Evolutionary conservation across 179 eudicot genomes (phyloP).

Genomic region (Dionaea muscipula): DNA sequence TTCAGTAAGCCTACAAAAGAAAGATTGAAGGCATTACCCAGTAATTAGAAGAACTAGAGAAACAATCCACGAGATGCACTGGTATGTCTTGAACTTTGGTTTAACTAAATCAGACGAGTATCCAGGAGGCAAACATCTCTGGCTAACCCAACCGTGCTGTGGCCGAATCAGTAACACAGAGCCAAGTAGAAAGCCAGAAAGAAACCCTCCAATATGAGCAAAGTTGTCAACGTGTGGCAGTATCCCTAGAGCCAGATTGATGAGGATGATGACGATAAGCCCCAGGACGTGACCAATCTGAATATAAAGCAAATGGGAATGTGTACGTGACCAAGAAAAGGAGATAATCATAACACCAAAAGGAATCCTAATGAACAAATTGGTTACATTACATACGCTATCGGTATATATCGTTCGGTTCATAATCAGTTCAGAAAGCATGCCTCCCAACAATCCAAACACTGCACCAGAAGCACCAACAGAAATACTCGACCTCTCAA

Average conservation of each 20-base stretch:
- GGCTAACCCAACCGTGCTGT: constrained; percentile 65
- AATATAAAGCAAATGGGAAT: constrained; percentile 2
- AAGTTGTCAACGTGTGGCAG: constrained; percentile 88
- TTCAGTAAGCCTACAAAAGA: neutral
- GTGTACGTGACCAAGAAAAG: neutral
- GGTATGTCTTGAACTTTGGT: constrained; percentile 62
- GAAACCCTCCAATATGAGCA: constrained; percentile 90
- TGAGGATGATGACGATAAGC: constrained; percentile 46
- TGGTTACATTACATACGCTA: constrained; percentile 52
- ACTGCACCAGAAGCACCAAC: constrained; percentile 95
- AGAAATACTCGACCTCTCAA: constrained; percentile 51
- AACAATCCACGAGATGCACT: constrained; percentile 46
- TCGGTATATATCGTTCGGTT: constrained; percentile 81
- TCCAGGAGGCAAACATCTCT: constrained; percentile 36
- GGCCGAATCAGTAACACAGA: constrained; percentile 74
- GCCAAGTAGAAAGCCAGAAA: constrained; percentile 76
- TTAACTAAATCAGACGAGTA: constrained; percentile 15
- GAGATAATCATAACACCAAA: neutral
- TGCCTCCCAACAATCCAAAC: constrained; percentile 88
- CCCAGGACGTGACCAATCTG: constrained; percentile 52
- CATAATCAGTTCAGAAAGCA: constrained; percentile 71
- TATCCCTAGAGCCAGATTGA: constrained; percentile 66
- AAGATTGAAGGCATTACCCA: constrained; percentile 37
- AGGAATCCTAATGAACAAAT: neutral
- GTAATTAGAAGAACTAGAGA: constrained; percentile 45